These are phyloP conservation scores for Cicer judaicum DNA, from an alignment of 306 rosid genomes.

Conservation along the genomic window DNA sequence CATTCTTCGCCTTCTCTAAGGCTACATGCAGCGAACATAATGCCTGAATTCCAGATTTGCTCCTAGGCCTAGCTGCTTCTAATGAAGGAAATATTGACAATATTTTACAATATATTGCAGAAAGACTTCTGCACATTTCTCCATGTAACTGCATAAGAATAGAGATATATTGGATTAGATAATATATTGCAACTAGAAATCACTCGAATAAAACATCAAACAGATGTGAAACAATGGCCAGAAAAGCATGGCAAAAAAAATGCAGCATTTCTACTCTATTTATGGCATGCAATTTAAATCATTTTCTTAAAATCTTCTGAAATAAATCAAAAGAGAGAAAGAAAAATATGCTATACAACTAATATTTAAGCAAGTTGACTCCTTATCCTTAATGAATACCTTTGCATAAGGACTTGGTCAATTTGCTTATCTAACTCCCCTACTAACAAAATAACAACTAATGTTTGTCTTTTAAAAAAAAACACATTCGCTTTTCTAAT, in stretches of 20 bases:
- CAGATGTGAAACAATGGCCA: slow-evolving; percentile 4
- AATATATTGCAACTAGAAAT: slow-evolving; percentile 6
- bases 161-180: slow-evolving; percentile 28
- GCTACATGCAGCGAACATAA: slow-evolving; percentile 93
- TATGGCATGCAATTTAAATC: slow-evolving; percentile 27
- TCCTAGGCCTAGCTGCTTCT: slow-evolving; percentile 96
- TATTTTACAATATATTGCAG: slow-evolving; percentile 77
- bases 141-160: slow-evolving; percentile 78
- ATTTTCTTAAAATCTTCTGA: slow-evolving; percentile 23
- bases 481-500: background rate
- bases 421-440: slow-evolving; percentile 2
- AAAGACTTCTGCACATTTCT: slow-evolving; percentile 87
- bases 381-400: slow-evolving; percentile 11
- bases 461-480: background rate
- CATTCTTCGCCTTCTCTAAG: slow-evolving; percentile 84
- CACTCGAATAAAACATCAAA: background rate
- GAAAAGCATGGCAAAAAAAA: slow-evolving; percentile 21
- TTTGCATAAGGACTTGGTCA: background rate
- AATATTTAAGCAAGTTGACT: slow-evolving; percentile 17
- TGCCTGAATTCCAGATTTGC: slow-evolving; percentile 94
- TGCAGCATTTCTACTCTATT: slow-evolving; percentile 18
- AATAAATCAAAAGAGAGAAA: background rate
- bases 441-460: background rate
- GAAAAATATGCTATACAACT: background rate
- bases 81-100: slow-evolving; percentile 82